These are phyloP conservation scores for Ceriops zippeliana DNA, from an alignment of 345 rosid species.

Conservation along the genomic window DNA sequence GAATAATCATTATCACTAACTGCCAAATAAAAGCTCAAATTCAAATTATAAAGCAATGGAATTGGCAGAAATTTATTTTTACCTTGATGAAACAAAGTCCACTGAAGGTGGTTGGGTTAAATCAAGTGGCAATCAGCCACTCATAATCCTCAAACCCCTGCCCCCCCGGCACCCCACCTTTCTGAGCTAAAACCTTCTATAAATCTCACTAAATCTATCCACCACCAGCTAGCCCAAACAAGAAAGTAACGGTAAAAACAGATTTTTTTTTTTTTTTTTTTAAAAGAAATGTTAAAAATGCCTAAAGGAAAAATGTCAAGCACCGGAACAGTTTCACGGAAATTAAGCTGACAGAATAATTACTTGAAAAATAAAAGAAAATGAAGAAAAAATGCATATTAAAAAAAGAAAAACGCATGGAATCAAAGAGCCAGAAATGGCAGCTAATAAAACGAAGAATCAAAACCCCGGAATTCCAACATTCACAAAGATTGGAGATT, in stretches of 20 bases:
- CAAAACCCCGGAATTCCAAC: not conserved
- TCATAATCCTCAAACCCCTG: not conserved
- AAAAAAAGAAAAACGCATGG: not conserved
- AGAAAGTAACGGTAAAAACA: too few relatives aligned
- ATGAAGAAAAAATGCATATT: not conserved
- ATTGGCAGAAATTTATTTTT: not conserved
- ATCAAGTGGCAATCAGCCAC: slow-evolving; percentile 7
- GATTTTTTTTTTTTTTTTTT: too few relatives aligned
- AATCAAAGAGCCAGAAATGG: not conserved
- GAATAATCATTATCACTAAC: not conserved
- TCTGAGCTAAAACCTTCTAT: not conserved
- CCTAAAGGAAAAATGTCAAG: not conserved
- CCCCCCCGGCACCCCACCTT: too few relatives aligned
- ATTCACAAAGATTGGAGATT: not conserved
- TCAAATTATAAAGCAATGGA: not conserved
- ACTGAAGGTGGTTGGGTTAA: slow-evolving; percentile 10
- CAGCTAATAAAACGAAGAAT: not conserved
- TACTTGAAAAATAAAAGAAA: not conserved
- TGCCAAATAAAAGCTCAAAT: not conserved
- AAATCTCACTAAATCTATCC: slow-evolving; percentile 2
- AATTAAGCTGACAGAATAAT: too few relatives aligned
- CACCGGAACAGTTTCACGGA: not conserved
- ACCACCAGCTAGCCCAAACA: too few relatives aligned
- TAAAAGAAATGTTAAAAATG: not conserved
- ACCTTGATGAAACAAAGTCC: slow-evolving; percentile 10